Base-by-base conservation (phyloP, 2,329 filamentous ascomycete genomes). In the Nannizziopsis arthrosporioides region DNA sequence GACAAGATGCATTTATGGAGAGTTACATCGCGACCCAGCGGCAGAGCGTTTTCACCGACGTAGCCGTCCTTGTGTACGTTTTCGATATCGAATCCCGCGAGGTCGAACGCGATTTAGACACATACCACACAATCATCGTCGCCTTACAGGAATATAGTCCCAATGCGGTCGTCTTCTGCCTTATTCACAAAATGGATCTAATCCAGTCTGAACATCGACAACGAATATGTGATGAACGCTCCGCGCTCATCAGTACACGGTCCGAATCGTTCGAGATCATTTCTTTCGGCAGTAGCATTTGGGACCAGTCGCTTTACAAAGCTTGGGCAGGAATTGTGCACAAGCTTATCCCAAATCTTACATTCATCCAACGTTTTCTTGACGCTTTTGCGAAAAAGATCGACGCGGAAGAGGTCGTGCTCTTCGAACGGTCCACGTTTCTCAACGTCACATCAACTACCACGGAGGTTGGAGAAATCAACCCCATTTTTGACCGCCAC, bases 161-260 rank as follows among this genome's bases (percentile, higher is more conserved):
- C 1, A 69, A 69, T 31, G 87, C 90, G 53, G 85, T 85, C 63
- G 82, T 98, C 59, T 98, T 96, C 69, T 85, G 92, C 53, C 79
- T 98, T 39, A 85, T 98, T 56, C 92, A 98, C 80, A 98, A 98
- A 70, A 95, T 98, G 85, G 92, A 98, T 64, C 78, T 98, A 19
- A 87, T 96, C 42, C 84, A 89, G 56, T 78, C 81, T 35, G 78
- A 84, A 49, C 79, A 84, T 56, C 84, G 89, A 52, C 82, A 88
- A 61, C 73, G 79, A 50, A 80, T 94, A 54, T 95, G 94, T 66
- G 82, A 90, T 53, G 85, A 94, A 59, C 82, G 87, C 52, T 82
- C 88, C 18, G 74, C 78, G 27, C 73, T 88, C 48, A 85, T 95
- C 53, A 78, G 82, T 50, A 77, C 80, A 54, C 85, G 86, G 61